Evolutionary conservation across 768 basidiomycete species (phyloP).

Genomic region (Sarcomyxa edulis): DNA sequence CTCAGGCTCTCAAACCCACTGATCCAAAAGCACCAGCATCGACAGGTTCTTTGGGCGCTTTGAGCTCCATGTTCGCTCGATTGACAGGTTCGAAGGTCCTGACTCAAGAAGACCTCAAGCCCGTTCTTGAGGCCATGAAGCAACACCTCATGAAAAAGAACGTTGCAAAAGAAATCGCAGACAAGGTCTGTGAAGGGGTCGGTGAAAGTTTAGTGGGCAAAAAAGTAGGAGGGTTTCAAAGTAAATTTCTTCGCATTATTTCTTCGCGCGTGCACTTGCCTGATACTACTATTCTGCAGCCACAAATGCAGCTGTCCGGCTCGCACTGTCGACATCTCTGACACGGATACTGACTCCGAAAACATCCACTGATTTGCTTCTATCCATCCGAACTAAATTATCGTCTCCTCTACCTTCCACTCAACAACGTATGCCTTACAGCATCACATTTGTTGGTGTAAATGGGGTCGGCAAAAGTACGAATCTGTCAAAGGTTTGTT

Average conservation of each 20-base stretch:
- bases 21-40: conserved; percentile 27
- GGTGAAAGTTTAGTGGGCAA: conserved; percentile 85
- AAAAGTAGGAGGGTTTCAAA: conserved; percentile 86
- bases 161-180: conserved; percentile 92
- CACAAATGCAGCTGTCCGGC: conserved; percentile 77
- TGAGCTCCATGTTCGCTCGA: conserved; percentile 80
- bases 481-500: conserved; percentile 96
- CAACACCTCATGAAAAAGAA: conserved; percentile 99
- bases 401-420: conserved; percentile 68
- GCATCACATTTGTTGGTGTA: conserved; percentile 95
- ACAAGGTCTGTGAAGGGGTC: conserved; percentile 93
- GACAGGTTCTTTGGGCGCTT: conserved; percentile 48
- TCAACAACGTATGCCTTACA: conserved; percentile 81
- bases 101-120: conserved; percentile 77
- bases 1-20: conserved; percentile 48
- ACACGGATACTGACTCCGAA: conserved; percentile 95
- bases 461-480: conserved; percentile 99
- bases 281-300: conserved; percentile 36
- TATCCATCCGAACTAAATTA: conserved; percentile 88
- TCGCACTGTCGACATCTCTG: conserved; percentile 78
- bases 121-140: conserved; percentile 91
- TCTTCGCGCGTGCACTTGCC: conserved; percentile 7
- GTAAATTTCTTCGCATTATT: conserved; percentile 36
- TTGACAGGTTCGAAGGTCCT: conserved; percentile 83
- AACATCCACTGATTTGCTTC: conserved; percentile 91